Conservation (phyloP, 2,329 filamentous ascomycete species). For the Colletotrichum viniferum region DNA sequence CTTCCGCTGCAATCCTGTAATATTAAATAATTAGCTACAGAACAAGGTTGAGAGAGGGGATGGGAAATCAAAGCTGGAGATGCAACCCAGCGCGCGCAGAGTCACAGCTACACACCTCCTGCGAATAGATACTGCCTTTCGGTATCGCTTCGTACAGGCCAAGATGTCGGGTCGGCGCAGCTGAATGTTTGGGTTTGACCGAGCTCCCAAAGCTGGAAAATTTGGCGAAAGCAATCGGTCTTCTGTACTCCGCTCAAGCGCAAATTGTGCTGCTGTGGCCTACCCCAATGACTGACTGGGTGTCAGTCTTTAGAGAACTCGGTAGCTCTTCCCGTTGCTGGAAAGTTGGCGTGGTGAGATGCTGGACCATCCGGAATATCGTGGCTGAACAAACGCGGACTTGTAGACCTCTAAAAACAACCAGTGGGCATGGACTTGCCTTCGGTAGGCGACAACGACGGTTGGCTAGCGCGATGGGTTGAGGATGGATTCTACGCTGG, state of each 20-base stretch:
- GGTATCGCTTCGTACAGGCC: neutral
- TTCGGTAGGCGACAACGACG: neutral
- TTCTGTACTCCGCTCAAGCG: neutral
- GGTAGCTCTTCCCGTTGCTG: neutral
- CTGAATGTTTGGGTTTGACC: neutral
- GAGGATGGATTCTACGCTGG: neutral
- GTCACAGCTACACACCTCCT: neutral
- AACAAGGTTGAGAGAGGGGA: neutral
- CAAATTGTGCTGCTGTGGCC: neutral
- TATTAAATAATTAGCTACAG: neutral
- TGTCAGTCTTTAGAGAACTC: neutral
- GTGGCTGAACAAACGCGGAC: neutral
- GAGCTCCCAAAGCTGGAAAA: neutral
- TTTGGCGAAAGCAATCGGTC: neutral
- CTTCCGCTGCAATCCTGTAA: neutral
- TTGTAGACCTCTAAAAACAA: neutral
- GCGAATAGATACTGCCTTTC: neutral
- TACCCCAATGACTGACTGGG: neutral
- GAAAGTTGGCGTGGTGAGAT: neutral
- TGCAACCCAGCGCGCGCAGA: neutral
- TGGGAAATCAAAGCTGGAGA: neutral
- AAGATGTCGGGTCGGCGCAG: neutral
- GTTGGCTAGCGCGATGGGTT: neutral
- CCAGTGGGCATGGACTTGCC: neutral
- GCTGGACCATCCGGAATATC: neutral